Evolutionary conservation across 2,329 filamentous ascomycete genomes (phyloP).

Genomic region (Aspergillus viridinutans): DNA sequence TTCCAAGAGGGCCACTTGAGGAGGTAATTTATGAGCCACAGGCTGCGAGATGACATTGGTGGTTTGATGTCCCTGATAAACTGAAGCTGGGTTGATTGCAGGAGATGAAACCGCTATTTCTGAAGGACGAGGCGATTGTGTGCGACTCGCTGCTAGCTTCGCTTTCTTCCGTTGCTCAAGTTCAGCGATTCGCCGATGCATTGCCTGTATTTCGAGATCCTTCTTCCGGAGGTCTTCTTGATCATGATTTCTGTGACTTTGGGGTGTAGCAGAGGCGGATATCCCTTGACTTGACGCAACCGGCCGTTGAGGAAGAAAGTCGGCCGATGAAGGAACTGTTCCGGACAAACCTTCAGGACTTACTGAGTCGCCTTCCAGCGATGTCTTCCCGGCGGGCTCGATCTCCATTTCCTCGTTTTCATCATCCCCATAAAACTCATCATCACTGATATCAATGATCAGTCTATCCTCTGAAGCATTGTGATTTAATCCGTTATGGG

Average conservation of each 20-base stretch:
- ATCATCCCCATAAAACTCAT: conserved; percentile 47
- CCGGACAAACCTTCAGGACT: conserved; percentile 28
- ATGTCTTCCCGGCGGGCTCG: conserved; percentile 26
- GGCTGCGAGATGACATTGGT: neutral
- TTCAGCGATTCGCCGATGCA: conserved; percentile 49
- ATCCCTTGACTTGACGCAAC: conserved; percentile 37
- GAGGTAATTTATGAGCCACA: neutral
- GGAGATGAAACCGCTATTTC: conserved; percentile 21
- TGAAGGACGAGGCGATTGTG: conserved; percentile 30
- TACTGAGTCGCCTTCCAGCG: conserved; percentile 2
- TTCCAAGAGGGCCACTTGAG: neutral
- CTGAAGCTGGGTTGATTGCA: conserved; percentile 7
- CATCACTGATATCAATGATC: conserved; percentile 82
- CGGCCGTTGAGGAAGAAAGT: conserved; percentile 40
- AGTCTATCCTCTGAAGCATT: conserved; percentile 54
- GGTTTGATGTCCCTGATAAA: conserved; percentile 6
- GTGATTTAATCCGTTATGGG: conserved; percentile 49
- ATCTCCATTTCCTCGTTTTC: conserved; percentile 27
- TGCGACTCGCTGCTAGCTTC: conserved; percentile 36
- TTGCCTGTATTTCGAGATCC: conserved; percentile 45
- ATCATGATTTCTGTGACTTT: conserved; percentile 33
- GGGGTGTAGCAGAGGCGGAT: conserved; percentile 33
- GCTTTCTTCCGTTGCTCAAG: conserved; percentile 42
- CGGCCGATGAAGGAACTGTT: conserved; percentile 45
- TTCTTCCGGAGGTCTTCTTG: conserved; percentile 45